These are phyloP conservation scores for Huntiella decipiens DNA, from an alignment of 2,329 filamentous ascomycete species.

Conservation along the genomic window DNA sequence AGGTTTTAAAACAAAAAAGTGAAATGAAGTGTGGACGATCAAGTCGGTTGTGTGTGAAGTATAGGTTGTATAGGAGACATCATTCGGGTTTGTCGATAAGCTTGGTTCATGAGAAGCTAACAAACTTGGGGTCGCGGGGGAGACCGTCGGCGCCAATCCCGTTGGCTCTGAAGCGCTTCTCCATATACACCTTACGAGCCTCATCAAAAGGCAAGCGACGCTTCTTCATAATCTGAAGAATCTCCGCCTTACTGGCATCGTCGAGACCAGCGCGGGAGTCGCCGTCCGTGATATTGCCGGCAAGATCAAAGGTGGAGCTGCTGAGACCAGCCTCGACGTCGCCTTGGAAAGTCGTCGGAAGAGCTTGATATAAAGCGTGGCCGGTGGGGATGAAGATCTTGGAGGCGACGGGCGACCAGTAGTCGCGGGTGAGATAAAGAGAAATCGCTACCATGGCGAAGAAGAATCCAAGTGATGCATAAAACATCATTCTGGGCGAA, in stretches of 20 bases:
- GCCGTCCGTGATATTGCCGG: conserved; percentile 57
- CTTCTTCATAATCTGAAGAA: conserved; percentile 80
- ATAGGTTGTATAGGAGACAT: no score
- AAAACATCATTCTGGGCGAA: conserved; percentile 49
- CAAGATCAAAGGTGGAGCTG: conserved; percentile 66
- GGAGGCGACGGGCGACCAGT: conserved; percentile 56
- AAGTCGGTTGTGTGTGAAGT: no score
- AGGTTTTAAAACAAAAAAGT: no score
- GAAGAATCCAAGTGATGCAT: conserved; percentile 58
- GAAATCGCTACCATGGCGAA: conserved; percentile 53
- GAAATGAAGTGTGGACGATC: no score
- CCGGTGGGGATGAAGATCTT: conserved; percentile 32
- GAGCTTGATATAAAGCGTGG: conserved; percentile 53
- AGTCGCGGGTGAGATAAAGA: conserved; percentile 61
- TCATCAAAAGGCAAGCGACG: conserved; percentile 73
- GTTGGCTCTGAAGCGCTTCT: conserved; percentile 69
- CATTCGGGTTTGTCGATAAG: neutral
- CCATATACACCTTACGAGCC: conserved; percentile 68
- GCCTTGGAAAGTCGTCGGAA: conserved; percentile 58
- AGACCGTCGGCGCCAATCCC: conserved; percentile 76
- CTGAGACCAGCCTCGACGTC: conserved; percentile 81
- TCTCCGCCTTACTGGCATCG: conserved; percentile 57
- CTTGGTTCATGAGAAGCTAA: conserved; percentile 46
- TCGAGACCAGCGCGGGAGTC: conserved; percentile 71
- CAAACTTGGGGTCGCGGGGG: conserved; percentile 84